Percentiles rank a stretch among this genome's conserved stretches.
phyloP scores from a whole-genome alignment of 2,329 filamentous ascomycete genomes.

The Aspergillus arachidicola region DNA sequence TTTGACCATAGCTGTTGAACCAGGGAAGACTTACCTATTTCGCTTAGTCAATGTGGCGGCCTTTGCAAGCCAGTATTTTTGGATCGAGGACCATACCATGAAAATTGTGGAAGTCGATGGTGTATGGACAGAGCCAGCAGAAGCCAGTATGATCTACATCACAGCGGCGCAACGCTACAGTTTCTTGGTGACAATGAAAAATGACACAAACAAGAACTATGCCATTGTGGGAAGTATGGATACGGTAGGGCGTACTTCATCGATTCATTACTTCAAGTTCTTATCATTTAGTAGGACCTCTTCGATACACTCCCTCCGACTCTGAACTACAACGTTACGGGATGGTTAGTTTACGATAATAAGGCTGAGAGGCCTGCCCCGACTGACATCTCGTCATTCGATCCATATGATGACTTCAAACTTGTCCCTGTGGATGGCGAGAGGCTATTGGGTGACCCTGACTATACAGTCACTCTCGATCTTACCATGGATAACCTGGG shows the following conservation, averaged over 20 bases:
- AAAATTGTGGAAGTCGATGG: slow-evolving; percentile 74
- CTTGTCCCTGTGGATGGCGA: slow-evolving; percentile 70
- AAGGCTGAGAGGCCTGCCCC: slow-evolving; percentile 45
- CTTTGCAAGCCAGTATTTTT: slow-evolving; percentile 60
- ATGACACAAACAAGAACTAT: slow-evolving; percentile 64
- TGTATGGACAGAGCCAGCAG: slow-evolving; percentile 64
- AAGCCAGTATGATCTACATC: slow-evolving; percentile 67
- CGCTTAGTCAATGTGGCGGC: slow-evolving; percentile 74
- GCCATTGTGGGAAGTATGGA: slow-evolving; percentile 51
- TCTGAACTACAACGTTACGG: slow-evolving; percentile 47
- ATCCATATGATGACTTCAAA: slow-evolving; percentile 72
- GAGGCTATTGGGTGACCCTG: slow-evolving; percentile 62
- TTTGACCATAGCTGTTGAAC: slow-evolving; percentile 59
- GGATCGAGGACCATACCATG: slow-evolving; percentile 59
- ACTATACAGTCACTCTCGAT: slow-evolving; percentile 67
- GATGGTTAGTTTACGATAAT: slow-evolving; percentile 66
- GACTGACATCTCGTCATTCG: slow-evolving; percentile 45
- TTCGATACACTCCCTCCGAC: slow-evolving; percentile 28
- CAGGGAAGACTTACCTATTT: slow-evolving; percentile 73
- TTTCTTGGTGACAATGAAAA: slow-evolving; percentile 62
- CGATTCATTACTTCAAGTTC: slow-evolving; percentile 34
- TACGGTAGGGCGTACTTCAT: slow-evolving; percentile 31
- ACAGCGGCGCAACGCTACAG: slow-evolving; percentile 66
- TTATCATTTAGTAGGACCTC: neutral
- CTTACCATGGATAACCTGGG: slow-evolving; percentile 61